These are phyloP conservation scores for Cordyceps javanica DNA, from an alignment of 2,329 filamentous ascomycete genomes.

Conservation along the genomic window DNA sequence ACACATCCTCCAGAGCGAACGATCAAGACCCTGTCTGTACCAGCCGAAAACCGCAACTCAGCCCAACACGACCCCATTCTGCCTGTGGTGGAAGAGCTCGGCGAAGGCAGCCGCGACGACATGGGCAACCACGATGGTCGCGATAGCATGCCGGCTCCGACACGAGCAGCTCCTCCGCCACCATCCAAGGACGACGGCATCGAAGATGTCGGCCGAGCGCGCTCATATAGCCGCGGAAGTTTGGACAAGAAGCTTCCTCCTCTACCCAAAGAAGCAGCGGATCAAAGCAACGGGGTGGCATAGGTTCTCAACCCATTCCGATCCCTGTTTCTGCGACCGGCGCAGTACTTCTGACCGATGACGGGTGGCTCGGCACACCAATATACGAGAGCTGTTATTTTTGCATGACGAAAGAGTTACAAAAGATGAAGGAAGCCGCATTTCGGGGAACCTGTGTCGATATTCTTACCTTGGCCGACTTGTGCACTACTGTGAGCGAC, in stretches of 20 bases:
- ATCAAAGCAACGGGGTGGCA: constrained; percentile 2
- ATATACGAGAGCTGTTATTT: neutral
- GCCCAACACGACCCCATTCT: constrained; percentile 52
- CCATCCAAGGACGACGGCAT: constrained; percentile 21
- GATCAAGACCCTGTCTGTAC: constrained; percentile 33
- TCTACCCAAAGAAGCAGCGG: constrained; percentile 14
- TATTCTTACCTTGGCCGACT: neutral
- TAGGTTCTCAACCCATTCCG: constrained; percentile 7
- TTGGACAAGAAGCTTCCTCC: constrained; percentile 35
- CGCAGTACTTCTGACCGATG: neutral
- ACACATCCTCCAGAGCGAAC: constrained; percentile 57
- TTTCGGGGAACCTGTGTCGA: neutral
- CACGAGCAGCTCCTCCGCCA: constrained; percentile 32
- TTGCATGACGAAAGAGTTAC: too few relatives aligned
- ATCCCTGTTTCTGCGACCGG: neutral
- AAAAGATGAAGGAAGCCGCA: neutral
- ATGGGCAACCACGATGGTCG: constrained; percentile 31
- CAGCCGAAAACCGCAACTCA: constrained; percentile 42
- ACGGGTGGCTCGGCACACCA: neutral
- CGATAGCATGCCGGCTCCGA: constrained; percentile 34
- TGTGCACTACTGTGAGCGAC: neutral
- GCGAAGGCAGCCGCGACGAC: constrained; percentile 59
- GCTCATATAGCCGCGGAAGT: constrained; percentile 11
- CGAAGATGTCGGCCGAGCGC: neutral
- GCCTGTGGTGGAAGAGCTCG: constrained; percentile 86